Conservation (phyloP, 2,329 filamentous ascomycete species). For the Colletotrichum plurivorum region DNA sequence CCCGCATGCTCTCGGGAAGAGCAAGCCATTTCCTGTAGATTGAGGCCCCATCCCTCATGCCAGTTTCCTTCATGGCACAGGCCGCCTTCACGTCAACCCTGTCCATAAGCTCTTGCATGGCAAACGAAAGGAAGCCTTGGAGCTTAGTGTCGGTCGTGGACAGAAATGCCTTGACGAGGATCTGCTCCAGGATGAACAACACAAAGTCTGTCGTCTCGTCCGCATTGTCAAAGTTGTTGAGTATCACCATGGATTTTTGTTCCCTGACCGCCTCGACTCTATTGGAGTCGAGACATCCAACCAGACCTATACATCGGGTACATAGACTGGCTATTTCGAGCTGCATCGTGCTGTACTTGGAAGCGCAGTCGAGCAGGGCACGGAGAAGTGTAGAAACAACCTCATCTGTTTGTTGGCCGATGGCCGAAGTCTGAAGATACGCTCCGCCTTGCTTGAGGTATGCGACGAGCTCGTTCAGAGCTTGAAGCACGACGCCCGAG, state of each 20-base stretch:
- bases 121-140: conserved; percentile 93
- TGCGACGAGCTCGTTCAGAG: conserved; percentile 80
- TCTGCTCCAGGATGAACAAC: conserved; percentile 86
- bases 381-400: conserved; percentile 81
- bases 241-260: conserved; percentile 85
- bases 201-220: conserved; percentile 89
- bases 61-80: conserved; percentile 57
- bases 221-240: conserved; percentile 86
- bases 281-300: conserved; percentile 94
- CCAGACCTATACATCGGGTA: conserved; percentile 86
- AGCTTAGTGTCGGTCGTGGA: conserved; percentile 89
- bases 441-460: conserved; percentile 82
- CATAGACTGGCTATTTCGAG: conserved; percentile 79
- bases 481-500: conserved; percentile 85
- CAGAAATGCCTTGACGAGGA: conserved; percentile 91
- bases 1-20: conserved; percentile 83
- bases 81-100: conserved; percentile 80
- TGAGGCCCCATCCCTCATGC: conserved; percentile 64
- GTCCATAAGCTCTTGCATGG: conserved; percentile 91
- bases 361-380: conserved; percentile 86
- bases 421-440: conserved; percentile 82
- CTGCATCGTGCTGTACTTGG: conserved; percentile 81
- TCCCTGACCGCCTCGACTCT: conserved; percentile 85
- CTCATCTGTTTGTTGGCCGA: conserved; percentile 86
- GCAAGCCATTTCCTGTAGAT: conserved; percentile 82